phyloP scores from a whole-genome alignment of 2,329 filamentous ascomycete genomes.

The Fusarium sp. region DNA sequence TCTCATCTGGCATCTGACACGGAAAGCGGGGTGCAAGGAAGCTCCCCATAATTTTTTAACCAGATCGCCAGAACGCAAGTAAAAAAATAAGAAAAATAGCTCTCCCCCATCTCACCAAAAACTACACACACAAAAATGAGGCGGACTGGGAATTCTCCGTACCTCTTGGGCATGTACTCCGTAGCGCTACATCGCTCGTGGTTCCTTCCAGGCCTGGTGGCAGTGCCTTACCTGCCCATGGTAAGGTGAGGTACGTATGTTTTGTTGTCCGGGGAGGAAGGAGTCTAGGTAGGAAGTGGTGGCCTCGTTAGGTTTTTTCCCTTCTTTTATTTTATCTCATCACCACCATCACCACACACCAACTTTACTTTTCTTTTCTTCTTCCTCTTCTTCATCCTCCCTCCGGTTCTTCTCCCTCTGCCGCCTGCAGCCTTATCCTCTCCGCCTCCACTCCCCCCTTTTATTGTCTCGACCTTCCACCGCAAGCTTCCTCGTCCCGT shows the following conservation, averaged over 20 bases:
- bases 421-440: constrained; percentile 17
- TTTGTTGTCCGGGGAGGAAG: constrained; percentile 31
- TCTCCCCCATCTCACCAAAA: constrained; percentile 29
- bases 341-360: constrained; percentile 38
- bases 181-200: constrained; percentile 34
- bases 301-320: constrained; percentile 21
- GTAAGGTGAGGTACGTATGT: constrained; percentile 31
- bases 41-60: constrained; percentile 39
- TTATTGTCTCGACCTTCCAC: constrained; percentile 21
- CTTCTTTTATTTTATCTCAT: constrained; percentile 29
- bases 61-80: constrained; percentile 33
- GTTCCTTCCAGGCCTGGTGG: constrained; percentile 28
- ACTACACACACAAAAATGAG: constrained; percentile 10
- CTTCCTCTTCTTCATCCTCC: constrained; percentile 27
- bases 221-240: constrained; percentile 22
- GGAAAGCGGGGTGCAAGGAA: constrained; percentile 37
- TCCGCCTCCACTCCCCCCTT: constrained; percentile 15
- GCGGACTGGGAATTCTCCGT: constrained; percentile 32
- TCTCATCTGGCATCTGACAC: constrained; percentile 19
- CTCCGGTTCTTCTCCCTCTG: constrained; percentile 5
- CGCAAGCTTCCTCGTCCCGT: constrained; percentile 25
- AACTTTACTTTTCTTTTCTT: constrained; percentile 25
- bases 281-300: constrained; percentile 15
- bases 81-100: constrained; percentile 20
- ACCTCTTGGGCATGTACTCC: constrained; percentile 36